Evolutionary conservation across 2,329 filamentous ascomycete genomes (phyloP).

Genomic region (Cladosporium velox): DNA sequence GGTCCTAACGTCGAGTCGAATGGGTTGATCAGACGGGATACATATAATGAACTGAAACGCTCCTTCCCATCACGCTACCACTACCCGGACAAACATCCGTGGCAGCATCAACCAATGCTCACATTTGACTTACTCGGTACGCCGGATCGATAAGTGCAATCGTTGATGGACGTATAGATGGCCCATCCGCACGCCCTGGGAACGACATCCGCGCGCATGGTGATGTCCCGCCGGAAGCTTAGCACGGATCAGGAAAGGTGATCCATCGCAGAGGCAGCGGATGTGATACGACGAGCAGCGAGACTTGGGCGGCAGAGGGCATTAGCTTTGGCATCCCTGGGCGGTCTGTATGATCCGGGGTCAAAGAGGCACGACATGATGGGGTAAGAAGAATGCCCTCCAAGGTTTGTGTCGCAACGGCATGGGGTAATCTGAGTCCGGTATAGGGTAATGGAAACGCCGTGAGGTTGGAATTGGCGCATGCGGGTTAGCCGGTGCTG

Average conservation of each 20-base stretch:
- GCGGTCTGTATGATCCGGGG: background rate
- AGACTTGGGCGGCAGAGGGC: background rate
- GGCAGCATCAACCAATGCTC: background rate
- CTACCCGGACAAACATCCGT: background rate
- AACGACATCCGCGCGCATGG: constrained; percentile 1
- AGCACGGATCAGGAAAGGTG: constrained; percentile 20
- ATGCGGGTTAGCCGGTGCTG: constrained; percentile 11
- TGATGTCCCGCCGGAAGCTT: constrained; percentile 16
- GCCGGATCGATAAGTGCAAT: background rate
- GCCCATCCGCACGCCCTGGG: constrained; percentile 10
- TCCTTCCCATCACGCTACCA: background rate
- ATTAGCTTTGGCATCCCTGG: background rate
- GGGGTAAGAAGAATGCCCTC: background rate
- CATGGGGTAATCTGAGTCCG: constrained; percentile 13
- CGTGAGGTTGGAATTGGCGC: background rate
- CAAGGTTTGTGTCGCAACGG: background rate
- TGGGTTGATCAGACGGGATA: background rate
- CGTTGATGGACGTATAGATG: background rate
- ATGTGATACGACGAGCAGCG: background rate
- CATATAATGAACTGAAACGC: background rate
- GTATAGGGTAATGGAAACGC: constrained; percentile 18
- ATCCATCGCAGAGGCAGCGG: constrained; percentile 2
- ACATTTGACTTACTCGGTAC: constrained; percentile 4
- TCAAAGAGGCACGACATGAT: background rate
- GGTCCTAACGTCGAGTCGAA: background rate